Base-by-base conservation (phyloP, 2,329 filamentous ascomycete genomes). In the Penicillium concentricum region DNA sequence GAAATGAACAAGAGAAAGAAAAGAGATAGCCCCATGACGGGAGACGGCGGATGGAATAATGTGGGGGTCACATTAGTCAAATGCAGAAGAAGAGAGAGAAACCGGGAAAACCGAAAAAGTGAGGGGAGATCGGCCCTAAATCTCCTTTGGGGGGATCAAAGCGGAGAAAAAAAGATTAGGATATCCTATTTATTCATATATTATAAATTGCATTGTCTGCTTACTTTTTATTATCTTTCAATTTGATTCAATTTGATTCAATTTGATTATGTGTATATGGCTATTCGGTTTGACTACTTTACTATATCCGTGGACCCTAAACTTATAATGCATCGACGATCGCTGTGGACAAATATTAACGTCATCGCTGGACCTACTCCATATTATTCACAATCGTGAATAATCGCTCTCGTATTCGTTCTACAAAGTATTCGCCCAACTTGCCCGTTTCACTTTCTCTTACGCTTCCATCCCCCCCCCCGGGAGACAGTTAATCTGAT, bases 41-140 rank as follows among this genome's bases (percentile, higher is more conserved):
- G 56, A 59, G 22, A 24, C 16, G 49, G 51, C 46, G 58, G 58
- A 50, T 46, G 16, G 24, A 51, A 57, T 50, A 48, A 44, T 53
- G 53, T 55, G 59, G 42, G 57, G 57, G 48, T 51, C 48, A 52
- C 62, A 61, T 64, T 61, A 62, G 60, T 61, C 53, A 62, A 49
- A 50, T 59, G 44, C 49, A 62, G 54, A 57, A 48, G 43, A 59
- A 59, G 48, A 12, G 44, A 58, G 60, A 58, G 54, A 52, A 57
- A 61, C 59, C 41, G 55, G 54, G 48, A 63, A 63, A 65, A 51
- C 41, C 53, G 30, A 54, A 56, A 66, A 67, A 66, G 12, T 59
- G 60, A 64, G 64, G 56, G 59, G 62, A 65, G 56, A 62, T 54
- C 52, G 52, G 45, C 52, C 45, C 60, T 63, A 64, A 54, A n/a